phyloP scores from a whole-genome alignment of 2,329 filamentous ascomycete species.

The Diplocarpon rosae region DNA sequence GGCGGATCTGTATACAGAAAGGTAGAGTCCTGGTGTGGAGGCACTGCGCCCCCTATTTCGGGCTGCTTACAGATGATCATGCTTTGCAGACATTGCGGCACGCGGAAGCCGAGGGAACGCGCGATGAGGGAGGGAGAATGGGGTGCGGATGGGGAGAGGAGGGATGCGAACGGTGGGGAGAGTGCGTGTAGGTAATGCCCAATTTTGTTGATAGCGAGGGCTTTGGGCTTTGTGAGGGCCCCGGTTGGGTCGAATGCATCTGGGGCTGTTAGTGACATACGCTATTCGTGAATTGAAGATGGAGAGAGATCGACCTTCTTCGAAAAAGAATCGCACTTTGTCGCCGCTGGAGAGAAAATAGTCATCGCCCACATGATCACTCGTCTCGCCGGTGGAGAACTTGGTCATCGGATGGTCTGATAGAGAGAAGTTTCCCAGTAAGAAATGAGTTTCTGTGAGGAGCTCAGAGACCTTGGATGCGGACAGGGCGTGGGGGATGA shows the following conservation, averaged over 20 bases:
- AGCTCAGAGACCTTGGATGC: constrained; percentile 54
- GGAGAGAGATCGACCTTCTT: constrained; percentile 44
- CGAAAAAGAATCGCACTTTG: constrained; percentile 94
- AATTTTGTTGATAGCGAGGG: constrained; percentile 81
- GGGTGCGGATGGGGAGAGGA: constrained; percentile 35
- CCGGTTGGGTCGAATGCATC: constrained; percentile 66
- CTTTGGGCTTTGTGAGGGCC: constrained; percentile 64
- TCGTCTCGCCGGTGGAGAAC: constrained; percentile 73
- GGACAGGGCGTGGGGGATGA: constrained; percentile 68
- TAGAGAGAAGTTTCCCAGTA: constrained; percentile 70
- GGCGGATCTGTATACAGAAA: constrained; percentile 88
- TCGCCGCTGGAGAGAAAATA: constrained; percentile 89
- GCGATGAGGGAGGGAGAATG: constrained; percentile 28
- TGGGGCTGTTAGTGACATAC: constrained; percentile 15
- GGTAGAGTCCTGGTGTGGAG: constrained; percentile 82
- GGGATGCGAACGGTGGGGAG: constrained; percentile 52
- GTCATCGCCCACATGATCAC: constrained; percentile 76
- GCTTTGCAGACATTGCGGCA: constrained; percentile 63
- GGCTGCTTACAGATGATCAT: constrained; percentile 99
- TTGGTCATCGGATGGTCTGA: constrained; percentile 81
- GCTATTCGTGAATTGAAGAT: not conserved
- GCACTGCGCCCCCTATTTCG: constrained; percentile 85
- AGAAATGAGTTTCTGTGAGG: constrained; percentile 59
- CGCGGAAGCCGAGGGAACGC: constrained; percentile 36
- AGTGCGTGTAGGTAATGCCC: constrained; percentile 66